A percentile compares a stretch with the other conserved stretches of the same genome.
phyloP scores from a whole-genome alignment of 768 basidiomycete species.

The Suillus weaverae region DNA sequence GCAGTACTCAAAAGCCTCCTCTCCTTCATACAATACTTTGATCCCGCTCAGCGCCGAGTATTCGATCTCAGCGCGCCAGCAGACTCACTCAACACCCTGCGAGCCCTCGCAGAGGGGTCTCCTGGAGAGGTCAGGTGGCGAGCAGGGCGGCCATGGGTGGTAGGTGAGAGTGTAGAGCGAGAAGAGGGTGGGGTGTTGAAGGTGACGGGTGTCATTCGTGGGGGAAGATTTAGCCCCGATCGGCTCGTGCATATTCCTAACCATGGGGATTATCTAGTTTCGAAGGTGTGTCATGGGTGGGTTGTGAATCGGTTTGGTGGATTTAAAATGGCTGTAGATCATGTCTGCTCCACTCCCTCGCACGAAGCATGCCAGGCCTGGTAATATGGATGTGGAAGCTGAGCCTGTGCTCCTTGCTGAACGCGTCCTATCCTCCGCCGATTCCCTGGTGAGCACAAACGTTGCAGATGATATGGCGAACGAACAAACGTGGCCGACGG shows the following conservation, averaged over 20 bases:
- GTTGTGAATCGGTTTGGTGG: background rate
- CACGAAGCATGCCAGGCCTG: constrained; percentile 34
- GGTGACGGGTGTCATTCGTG: constrained; percentile 86
- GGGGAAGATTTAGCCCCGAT: constrained; percentile 71
- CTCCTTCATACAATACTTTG: constrained; percentile 95
- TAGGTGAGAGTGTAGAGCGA: constrained; percentile 66
- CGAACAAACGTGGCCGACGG: constrained; percentile 98
- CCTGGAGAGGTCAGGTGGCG: constrained; percentile 82
- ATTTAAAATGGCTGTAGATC: constrained; percentile 49
- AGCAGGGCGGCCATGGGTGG: constrained; percentile 73
- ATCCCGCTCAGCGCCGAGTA: constrained; percentile 75
- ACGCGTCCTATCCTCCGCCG: constrained; percentile 62
- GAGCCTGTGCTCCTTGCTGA: constrained; percentile 65
- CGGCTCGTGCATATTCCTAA: constrained; percentile 85
- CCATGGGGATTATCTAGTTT: constrained; percentile 84
- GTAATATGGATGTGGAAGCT: constrained; percentile 55
- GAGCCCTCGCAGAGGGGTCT: constrained; percentile 81
- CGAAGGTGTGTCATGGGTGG: constrained; percentile 52
- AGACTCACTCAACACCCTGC: constrained; percentile 70
- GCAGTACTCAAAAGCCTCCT: constrained; percentile 83
- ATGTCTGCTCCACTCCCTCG: constrained; percentile 55
- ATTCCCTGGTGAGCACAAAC: constrained; percentile 85
- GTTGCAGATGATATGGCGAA: constrained; percentile 87
- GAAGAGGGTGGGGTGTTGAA: constrained; percentile 63
- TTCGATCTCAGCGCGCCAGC: constrained; percentile 66